Conservation (phyloP, 805 yeast species). For the Grigorovia humatica region DNA sequence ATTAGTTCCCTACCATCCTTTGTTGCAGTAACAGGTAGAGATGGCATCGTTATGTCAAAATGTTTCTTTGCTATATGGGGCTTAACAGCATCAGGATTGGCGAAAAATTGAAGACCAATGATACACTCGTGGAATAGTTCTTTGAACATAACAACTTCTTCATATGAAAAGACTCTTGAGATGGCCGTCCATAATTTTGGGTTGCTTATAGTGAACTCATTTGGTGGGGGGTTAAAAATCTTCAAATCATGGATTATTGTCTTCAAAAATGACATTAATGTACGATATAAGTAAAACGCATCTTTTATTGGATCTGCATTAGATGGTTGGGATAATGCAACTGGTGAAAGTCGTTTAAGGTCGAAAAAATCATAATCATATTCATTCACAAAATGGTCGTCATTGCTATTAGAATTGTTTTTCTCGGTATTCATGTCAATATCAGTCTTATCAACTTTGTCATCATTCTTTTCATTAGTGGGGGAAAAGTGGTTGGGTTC, state of each 20-base stretch:
- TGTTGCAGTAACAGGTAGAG: slow-evolving; percentile 73
- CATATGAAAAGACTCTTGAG: slow-evolving; percentile 73
- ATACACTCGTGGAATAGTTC: slow-evolving; percentile 77
- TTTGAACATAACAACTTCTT: slow-evolving; percentile 71
- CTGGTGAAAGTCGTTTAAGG: slow-evolving; percentile 43
- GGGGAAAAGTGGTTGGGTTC: neutral
- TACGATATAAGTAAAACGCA: slow-evolving; percentile 78
- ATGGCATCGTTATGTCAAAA: slow-evolving; percentile 69
- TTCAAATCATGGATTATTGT: slow-evolving; percentile 84
- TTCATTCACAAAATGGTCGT: slow-evolving; percentile 6
- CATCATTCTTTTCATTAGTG: slow-evolving; percentile 16
- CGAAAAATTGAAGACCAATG: slow-evolving; percentile 67
- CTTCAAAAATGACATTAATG: slow-evolving; percentile 80
- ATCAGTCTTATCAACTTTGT: slow-evolving; percentile 8
- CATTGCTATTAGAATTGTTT: slow-evolving; percentile 5
- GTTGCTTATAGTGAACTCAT: slow-evolving; percentile 38
- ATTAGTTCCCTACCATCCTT: slow-evolving; percentile 91
- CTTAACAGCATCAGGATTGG: slow-evolving; percentile 30
- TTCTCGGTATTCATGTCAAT: slow-evolving; percentile 9
- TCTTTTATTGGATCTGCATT: slow-evolving; percentile 65
- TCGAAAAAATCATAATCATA: slow-evolving; percentile 33
- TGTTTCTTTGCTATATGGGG: slow-evolving; percentile 18
- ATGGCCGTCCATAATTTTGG: slow-evolving; percentile 69
- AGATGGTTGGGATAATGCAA: slow-evolving; percentile 42
- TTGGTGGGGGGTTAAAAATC: slow-evolving; percentile 78